A percentile compares a stretch with the other conserved stretches of the same genome.
These are phyloP conservation scores for Claviceps citrina DNA, from an alignment of 2,329 filamentous ascomycete species.

Conservation along the genomic window DNA sequence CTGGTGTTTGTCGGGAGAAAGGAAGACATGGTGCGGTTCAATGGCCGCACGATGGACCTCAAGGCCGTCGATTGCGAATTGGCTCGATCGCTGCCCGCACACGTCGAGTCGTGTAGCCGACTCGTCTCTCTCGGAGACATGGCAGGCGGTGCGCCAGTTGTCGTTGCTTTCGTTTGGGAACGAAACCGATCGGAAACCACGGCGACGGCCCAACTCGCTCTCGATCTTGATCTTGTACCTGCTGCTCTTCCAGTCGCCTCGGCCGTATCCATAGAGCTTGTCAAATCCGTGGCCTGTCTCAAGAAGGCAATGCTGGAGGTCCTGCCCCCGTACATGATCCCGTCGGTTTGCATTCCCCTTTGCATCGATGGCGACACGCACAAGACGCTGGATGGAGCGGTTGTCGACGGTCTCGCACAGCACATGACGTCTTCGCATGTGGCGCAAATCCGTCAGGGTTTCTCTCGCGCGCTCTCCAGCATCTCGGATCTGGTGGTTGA, in stretches of 20 bases:
- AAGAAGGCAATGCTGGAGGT: constrained; percentile 14
- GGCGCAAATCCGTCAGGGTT: background rate
- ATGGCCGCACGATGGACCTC: constrained; percentile 13
- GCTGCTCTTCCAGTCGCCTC: constrained; percentile 7
- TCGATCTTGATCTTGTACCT: constrained; percentile 2
- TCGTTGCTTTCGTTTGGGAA: background rate
- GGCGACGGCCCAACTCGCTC: background rate
- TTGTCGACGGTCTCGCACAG: constrained; percentile 32
- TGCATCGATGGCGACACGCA: background rate
- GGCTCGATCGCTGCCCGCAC: constrained; percentile 9
- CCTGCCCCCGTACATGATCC: constrained; percentile 14
- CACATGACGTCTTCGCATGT: background rate
- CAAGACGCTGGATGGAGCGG: background rate
- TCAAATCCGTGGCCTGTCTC: constrained; percentile 10
- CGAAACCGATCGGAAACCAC: background rate
- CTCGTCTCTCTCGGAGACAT: constrained; percentile 10
- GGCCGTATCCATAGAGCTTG: constrained; percentile 10
- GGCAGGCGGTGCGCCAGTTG: background rate
- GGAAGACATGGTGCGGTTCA: constrained; percentile 10
- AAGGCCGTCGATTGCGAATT: constrained; percentile 11
- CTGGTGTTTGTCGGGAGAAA: constrained; percentile 12
- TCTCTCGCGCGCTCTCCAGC: background rate
- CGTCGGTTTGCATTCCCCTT: constrained; percentile 1
- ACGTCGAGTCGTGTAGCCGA: constrained; percentile 7
- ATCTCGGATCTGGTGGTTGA: background rate